Evolutionary conservation across 1,139 yeast species (phyloP), one percentile per base, ranked within the genome.

Genomic region (Lodderomyces metapsilosis): DNA sequence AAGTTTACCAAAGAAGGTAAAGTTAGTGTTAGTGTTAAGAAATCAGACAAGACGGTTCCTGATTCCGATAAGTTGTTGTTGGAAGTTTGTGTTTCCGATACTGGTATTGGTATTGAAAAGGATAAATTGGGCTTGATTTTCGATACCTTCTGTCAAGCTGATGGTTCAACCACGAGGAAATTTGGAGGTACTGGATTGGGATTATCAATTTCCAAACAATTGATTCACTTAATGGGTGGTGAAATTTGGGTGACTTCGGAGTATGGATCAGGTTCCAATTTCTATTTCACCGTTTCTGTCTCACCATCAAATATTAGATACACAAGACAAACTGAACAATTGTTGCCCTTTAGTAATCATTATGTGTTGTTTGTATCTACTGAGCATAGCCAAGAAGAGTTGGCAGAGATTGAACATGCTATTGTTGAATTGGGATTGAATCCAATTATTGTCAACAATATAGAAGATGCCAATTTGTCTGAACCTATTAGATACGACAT

Each of bases 151-250:
- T 84, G 95, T 56, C 96, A 88, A 62, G 95, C 95, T 3, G 95
- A 88, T 66, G 95, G 95, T 39, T 86, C 95, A 2, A 87, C 95
- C 1, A 88, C 95, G 1, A 77, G 96, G 59, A 86, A 86, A 61
- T 88, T 88, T 59, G 96, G 96, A 58, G 96, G 96, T 59, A 88
- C 95, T 8, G 92, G 92, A 46, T 71, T 88, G 39, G 96, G 96
- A 20, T 73, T 88, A 44, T 85, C 95, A 2, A 88, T 88, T 61
- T 88, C 95, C 6, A 86, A 86, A 59, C 88, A 88, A 54, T 74
- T 88, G 52, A 87, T 88, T 58, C 91, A 86, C 55, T 73, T 88
- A 46, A 87, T 88, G 95, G 95, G 95, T 36, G 96, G 86, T 54
- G 91, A 85, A 49, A 87, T 87, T 47, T 86, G 95, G 95, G 95